Evolutionary conservation across 345 rosid genomes (phyloP).

Genomic region (Brassica juncea): DNA sequence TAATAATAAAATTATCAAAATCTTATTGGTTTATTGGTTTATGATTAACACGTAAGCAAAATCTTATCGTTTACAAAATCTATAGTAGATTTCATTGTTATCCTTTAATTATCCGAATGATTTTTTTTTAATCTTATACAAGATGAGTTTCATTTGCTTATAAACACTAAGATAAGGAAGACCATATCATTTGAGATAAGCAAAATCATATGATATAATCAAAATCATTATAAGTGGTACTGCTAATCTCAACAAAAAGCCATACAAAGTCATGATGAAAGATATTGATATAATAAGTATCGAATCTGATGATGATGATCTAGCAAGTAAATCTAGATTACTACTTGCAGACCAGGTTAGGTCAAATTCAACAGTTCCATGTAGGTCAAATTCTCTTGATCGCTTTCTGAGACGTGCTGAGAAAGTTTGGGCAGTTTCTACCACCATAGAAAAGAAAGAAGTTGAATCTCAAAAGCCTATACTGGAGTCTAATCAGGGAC

Average conservation of each 20-base stretch:
- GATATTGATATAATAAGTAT: not conserved
- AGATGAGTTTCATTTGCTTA: not conserved
- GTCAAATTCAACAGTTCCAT: not conserved
- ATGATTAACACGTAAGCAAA: not conserved
- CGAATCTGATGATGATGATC: conserved; percentile 27
- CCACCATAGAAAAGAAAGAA: not conserved
- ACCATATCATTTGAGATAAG: not conserved
- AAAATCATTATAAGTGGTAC: not conserved
- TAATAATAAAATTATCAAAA: not conserved
- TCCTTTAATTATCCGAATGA: not conserved
- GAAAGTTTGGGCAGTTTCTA: conserved; percentile 24
- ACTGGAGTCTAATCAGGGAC: not conserved
- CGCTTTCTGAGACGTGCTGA: conserved; percentile 19
- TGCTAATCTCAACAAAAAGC: not conserved
- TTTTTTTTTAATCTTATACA: not conserved
- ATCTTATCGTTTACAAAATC: not conserved
- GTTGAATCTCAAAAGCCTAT: conserved; percentile 9
- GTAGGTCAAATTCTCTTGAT: conserved; percentile 26
- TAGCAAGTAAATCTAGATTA: not conserved
- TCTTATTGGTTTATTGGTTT: not conserved
- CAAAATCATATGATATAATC: not conserved
- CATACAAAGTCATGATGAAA: not conserved
- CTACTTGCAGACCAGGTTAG: not conserved
- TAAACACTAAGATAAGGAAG: not conserved
- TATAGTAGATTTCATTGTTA: not conserved